Base-by-base conservation (phyloP, 1,139 yeast species). In the Pichia sp. region DNA sequence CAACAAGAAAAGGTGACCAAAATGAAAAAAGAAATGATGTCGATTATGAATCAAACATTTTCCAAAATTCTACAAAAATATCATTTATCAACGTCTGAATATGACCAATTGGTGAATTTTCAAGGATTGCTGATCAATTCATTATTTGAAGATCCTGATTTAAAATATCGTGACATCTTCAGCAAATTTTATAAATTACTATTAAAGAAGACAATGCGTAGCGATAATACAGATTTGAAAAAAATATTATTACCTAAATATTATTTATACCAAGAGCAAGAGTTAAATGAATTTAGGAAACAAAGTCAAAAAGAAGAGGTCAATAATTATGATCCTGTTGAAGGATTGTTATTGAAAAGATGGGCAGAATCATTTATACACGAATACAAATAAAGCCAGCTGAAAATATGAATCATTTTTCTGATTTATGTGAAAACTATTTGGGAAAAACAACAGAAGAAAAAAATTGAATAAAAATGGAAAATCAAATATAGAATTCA, bases 291-390 rank as follows among this genome's bases (percentile, higher is more conserved):
- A 1, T 36, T 43, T 2, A 45, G 45, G 3, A 35, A 26, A 7
- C 53, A 25, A 40, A 45, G 2, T 18, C 27, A 10, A 42, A 48
- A 35, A 28, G 31, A 8, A 36, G 42, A 34, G 18, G 36, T 27
- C 27, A 36, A 27, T 36, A 35, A 55, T 11, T 54, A 70, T 31
- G 77, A 74, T 53, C 70, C 69, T 31, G 69, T 74, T 5, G 80
- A 75, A 54, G 74, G 74, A 49, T 56, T 75, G 45, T 58, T 74
- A 34, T 57, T 74, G 39, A 68, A 70, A 34, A 63, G 78, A 38
- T 75, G 79, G 79, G 65, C 74, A 6, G 75, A 71, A 41, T 64
- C 69, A 4, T 58, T 63, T 52, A 42, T 65, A 28, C 43, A 26
- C 10, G 29, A 36, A 3, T 5, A 3, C 27, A 18, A 10, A 9